These are phyloP conservation scores for Trichophyton equinum DNA, from an alignment of 2,329 filamentous ascomycete genomes.

Conservation along the genomic window DNA sequence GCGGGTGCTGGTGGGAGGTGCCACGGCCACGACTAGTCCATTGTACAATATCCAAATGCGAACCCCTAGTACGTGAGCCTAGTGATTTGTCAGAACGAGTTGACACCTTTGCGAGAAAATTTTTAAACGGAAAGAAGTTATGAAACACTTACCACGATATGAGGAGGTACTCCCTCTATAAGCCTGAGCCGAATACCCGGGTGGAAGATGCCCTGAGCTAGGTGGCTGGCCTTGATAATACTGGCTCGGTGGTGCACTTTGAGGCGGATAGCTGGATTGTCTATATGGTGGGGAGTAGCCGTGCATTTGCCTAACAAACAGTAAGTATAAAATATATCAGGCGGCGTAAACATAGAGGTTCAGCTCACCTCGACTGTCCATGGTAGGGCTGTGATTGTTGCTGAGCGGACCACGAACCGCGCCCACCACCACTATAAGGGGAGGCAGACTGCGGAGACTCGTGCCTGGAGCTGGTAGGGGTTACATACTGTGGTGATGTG, in stretches of 20 bases:
- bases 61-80: conserved; percentile 42
- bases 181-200: conserved; percentile 37
- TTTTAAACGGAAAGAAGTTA: conserved; percentile 29
- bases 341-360: not conserved
- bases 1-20: conserved; percentile 25
- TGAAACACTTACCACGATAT: conserved; percentile 47
- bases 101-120: conserved; percentile 33
- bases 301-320: conserved; percentile 28
- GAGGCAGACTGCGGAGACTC: conserved; percentile 51
- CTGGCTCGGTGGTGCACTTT: conserved; percentile 42
- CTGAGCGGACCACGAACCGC: conserved; percentile 42
- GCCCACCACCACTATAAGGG: conserved; percentile 41
- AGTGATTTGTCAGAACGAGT: conserved; percentile 29
- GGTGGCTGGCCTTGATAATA: conserved; percentile 44
- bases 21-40: conserved; percentile 53
- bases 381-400: conserved; percentile 27
- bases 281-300: conserved; percentile 54
- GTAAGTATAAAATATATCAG: not conserved
- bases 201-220: conserved; percentile 46
- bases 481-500: conserved; percentile 47
- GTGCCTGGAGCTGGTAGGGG: conserved; percentile 43
- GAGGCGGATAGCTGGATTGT: conserved; percentile 42
- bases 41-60: conserved; percentile 54
- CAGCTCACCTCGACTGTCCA: conserved; percentile 40
- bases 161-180: conserved; percentile 42